Base-by-base conservation (phyloP, 1,284 basidiomycete genomes). In the Ceratobasidium sp. region DNA sequence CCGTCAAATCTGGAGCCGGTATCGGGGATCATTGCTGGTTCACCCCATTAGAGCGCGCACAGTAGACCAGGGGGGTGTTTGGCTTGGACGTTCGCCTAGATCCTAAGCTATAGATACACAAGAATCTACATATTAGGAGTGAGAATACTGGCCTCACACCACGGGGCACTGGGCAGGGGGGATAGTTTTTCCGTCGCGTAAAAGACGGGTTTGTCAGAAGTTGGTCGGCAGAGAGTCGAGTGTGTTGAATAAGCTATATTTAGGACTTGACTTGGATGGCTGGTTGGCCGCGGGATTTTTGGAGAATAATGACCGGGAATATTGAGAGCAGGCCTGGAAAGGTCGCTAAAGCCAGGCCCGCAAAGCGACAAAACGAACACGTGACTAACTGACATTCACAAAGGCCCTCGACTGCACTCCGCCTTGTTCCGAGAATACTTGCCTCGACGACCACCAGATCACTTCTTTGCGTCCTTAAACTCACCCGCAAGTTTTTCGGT, bases 351-450 rank as follows among this genome's bases (percentile, higher is more conserved):
- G 5, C 16, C 19, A 3, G 42, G 42, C 6, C 16, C 6, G 14
- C 16, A 46, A 14, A 46, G 16, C 42, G 16, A 14, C 16, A 16
- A 46, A 46, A 21, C 16, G 6, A 46, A 14, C 42, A 46, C 42
- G 42, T 46, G 42, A 46, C 16, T 6, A 46, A 21, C 42, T 16
- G 5, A n/a, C 5, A 16, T 46, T 6, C 42, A n/a, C 14, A 14
- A 21, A 4, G 14, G 16, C 42, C 19, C 42, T 46, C 19, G 8
- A 16, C 16, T 41, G 8, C 39, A 46, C 21, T 14, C 47, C 47
- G 47, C 25, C 47, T 50, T 50, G 47, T 50, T 50, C 47, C 47
- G 47, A 50, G 47, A 50, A 50, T 21, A 23, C 11, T 9, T 21
- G 23, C 23, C 47, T 50, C 47, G 47, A 25, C 47, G 47, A 50